Base-by-base conservation (phyloP, 495 filamentous ascomycete genomes). In the Podospora bellae-mahoneyi region DNA sequence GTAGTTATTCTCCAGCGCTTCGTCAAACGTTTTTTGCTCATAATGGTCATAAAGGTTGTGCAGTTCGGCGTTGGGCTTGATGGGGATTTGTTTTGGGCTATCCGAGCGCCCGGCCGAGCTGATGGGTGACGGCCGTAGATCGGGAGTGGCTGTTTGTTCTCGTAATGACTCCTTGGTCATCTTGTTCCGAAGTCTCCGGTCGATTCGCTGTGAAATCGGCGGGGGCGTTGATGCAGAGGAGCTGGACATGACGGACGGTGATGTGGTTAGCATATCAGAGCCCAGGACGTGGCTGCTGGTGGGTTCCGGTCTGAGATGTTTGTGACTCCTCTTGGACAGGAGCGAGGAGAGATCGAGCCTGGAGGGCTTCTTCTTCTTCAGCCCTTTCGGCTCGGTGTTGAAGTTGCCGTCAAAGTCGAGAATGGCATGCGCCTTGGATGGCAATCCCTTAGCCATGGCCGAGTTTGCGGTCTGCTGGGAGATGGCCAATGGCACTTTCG, bases 401-500 rank as follows among this genome's bases (percentile, higher is more conserved):
- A 65, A 66, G 6, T 70, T 54, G 3, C 70, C 79, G 54, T 81
- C 80, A 32, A 81, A 81, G 77, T 81, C 81, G 58, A 79, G 75
- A 34, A 80, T 74, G 27, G 74, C 66, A n/a, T 77, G 70, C 16
- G 74, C 78, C 73, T 83, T 83, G 20, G 78, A 70, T 6, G 83
- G 82, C 5, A 83, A 75, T 6, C 82, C 83, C 70, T 84, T 86
- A 10, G 83, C 79, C 78, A 86, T 84, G 48, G 83, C 82, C 19
- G 84, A 85, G 65, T 76, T 82, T 1, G 83, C 84, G 9, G 84
- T 86, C 69, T 87, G 84, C 66, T 85, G 83, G 6, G 84, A 86
- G 69, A 85, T 83, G 15, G 83, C 74, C 4, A 85, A 77, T 34
- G 84, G 84, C 32, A 81, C 75, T 62, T 82, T 84, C 20, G 78